Base-by-base conservation (phyloP, 176 grass and related monocot genomes). In the Cenchrus purpureus region DNA sequence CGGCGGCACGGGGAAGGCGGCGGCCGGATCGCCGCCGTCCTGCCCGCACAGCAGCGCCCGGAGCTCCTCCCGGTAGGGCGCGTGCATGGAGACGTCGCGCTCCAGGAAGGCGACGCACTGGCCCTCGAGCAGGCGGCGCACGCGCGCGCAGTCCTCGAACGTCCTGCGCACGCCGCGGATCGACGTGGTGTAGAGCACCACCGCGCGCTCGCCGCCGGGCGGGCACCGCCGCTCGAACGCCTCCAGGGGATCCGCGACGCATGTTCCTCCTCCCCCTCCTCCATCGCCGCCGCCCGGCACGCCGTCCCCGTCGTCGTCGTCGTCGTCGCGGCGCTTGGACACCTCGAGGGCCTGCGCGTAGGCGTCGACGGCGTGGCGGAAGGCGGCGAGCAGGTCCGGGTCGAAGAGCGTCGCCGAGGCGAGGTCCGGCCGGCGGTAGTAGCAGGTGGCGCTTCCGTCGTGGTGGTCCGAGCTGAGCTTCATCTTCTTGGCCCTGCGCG, bases 301-400 rank as follows among this genome's bases (percentile, higher is more conserved):
- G 46, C 62, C 68, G 65, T 34, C 64, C 10, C 17, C 62, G 0
- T 53, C 56, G 28, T 60, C 69, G 10, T 76, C 72, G 28, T 68
- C 7, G 12, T 6, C 82, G 7, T 13, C 44, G 8, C 58, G 72
- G 58, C 60, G 81, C 63, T 54, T 88, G 75, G 82, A 12, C 44
- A 85, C 83, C 54, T 93, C 74, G 51, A 80, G 78, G 3, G 60
- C 59, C 60, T 61, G 77, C 0, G 68, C 52, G 86, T 98, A 88
- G n/a, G 89, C 93, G 76, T 83, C 82, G 73, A 95, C 83, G 54
- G 88, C 96, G 80, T 82, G 61, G 44, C 73, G 78, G 90, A 98
- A 98, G 4, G 93, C 96, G n/a, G 90, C 83, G 72, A 98, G 89
- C 49, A 98, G 93, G 79, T 91, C 93, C 8, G 96, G 96, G 28